Evolutionary conservation across 768 basidiomycete genomes (phyloP).

Genomic region (Cyclocybe aegerita): DNA sequence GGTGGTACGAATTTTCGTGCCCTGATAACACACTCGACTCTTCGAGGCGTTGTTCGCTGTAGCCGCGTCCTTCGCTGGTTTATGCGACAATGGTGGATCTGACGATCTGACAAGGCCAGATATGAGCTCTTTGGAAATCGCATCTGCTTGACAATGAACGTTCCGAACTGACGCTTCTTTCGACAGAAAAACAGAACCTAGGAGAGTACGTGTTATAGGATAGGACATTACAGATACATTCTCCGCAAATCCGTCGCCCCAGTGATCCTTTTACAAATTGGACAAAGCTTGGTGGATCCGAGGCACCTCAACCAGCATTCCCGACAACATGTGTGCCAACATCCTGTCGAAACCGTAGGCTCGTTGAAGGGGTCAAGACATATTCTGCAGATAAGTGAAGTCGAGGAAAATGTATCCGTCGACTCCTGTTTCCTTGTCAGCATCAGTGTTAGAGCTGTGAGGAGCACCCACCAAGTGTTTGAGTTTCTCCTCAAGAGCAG

Average conservation of each 20-base stretch:
- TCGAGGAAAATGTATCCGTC: constrained; percentile 36
- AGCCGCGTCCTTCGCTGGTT: constrained; percentile 54
- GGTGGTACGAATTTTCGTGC: constrained; percentile 49
- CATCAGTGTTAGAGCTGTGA: neutral
- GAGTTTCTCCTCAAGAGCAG: constrained; percentile 63
- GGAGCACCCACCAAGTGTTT: constrained; percentile 49
- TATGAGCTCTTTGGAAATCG: constrained; percentile 57
- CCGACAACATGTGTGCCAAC: constrained; percentile 85
- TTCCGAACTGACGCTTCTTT: neutral
- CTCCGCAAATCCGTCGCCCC: constrained; percentile 71
- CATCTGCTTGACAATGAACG: constrained; percentile 6
- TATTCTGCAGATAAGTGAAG: constrained; percentile 63
- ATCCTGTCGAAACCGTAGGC: constrained; percentile 79
- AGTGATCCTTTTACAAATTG: constrained; percentile 87
- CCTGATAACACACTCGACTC: constrained; percentile 25
- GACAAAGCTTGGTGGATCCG: constrained; percentile 79
- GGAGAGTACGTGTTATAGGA: neutral
- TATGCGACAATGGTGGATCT: constrained; percentile 37
- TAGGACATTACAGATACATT: constrained; percentile 58
- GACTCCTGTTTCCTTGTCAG: constrained; percentile 38
- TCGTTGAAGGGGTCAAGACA: constrained; percentile 79
- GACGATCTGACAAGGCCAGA: constrained; percentile 86
- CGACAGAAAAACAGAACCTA: constrained; percentile 1
- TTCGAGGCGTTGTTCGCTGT: constrained; percentile 30
- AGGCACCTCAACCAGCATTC: constrained; percentile 86